Percentiles rank a stretch among this genome's conserved stretches.
phyloP scores from a whole-genome alignment of 202 grass and related monocot species.

The Schoenoplectus triqueter region DNA sequence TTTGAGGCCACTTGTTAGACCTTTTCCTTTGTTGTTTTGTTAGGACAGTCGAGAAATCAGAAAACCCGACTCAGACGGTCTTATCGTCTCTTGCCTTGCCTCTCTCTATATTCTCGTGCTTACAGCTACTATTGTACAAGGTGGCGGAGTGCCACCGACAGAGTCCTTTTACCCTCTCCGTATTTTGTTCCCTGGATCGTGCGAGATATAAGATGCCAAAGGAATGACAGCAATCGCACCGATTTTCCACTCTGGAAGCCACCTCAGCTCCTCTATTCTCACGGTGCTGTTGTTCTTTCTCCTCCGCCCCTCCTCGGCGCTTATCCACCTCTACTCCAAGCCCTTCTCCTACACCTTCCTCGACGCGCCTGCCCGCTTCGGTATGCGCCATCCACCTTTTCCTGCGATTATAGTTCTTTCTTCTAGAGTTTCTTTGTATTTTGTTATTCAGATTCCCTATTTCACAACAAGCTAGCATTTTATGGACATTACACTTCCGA shows the following conservation, averaged over 20 bases:
- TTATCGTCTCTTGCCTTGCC: too few relatives aligned
- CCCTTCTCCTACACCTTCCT: conserved; percentile 61
- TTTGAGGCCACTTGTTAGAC: too few relatives aligned
- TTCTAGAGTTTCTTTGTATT: too few relatives aligned
- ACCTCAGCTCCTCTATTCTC: conserved; percentile 13
- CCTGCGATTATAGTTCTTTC: background rate
- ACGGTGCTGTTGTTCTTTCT: background rate
- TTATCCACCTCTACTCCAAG: conserved; percentile 54
- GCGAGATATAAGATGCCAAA: conserved; percentile 26
- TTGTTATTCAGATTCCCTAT: too few relatives aligned
- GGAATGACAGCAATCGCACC: conserved; percentile 41
- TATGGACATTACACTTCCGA: too few relatives aligned
- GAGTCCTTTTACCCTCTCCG: background rate
- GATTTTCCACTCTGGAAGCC: background rate
- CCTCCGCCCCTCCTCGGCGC: conserved; percentile 50
- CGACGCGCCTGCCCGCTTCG: conserved; percentile 70
- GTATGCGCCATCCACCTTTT: conserved; percentile 18
- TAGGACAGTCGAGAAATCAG: too few relatives aligned
- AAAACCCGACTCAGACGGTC: too few relatives aligned
- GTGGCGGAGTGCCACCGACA: conserved; percentile 6
- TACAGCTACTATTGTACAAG: too few relatives aligned
- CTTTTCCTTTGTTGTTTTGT: too few relatives aligned
- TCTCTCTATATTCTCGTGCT: too few relatives aligned
- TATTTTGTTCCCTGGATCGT: background rate
- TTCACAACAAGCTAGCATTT: background rate